Conservation (phyloP, 2,329 filamentous ascomycete species). For the Pseudogymnoascus sp. region DNA sequence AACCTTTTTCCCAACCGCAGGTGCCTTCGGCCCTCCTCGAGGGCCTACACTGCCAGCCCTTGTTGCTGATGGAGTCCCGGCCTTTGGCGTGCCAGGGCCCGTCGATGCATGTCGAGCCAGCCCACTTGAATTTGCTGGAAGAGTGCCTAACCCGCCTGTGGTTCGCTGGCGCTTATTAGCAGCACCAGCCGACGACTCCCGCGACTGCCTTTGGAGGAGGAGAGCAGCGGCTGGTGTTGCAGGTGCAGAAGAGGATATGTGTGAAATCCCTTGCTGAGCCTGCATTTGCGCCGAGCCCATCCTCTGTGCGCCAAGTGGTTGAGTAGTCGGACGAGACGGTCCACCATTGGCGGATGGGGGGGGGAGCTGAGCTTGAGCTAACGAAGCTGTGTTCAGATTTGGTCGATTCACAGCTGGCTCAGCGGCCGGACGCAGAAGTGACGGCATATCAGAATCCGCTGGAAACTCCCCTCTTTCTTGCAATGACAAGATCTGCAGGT, state of each 20-base stretch:
- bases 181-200: constrained; percentile 54
- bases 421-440: constrained; percentile 51
- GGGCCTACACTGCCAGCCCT: constrained; percentile 55
- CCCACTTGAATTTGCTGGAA: constrained; percentile 47
- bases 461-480: constrained; percentile 49
- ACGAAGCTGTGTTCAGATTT: constrained; percentile 16
- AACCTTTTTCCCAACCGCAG: constrained; percentile 30
- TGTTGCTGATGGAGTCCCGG: constrained; percentile 26
- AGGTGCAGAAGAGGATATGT: constrained; percentile 43
- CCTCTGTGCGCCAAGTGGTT: constrained; percentile 17
- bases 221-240: constrained; percentile 54
- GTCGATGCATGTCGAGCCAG: constrained; percentile 56
- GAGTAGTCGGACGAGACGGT: constrained; percentile 22
- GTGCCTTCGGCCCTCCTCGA: constrained; percentile 34
- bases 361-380: constrained; percentile 21
- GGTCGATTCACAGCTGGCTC: constrained; percentile 26
- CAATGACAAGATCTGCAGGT: constrained; percentile 54
- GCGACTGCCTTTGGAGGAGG: constrained; percentile 48
- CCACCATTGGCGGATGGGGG: constrained; percentile 18
- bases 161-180: constrained; percentile 45
- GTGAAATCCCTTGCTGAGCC: constrained; percentile 17
- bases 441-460: constrained; percentile 51
- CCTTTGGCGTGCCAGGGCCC: constrained; percentile 56
- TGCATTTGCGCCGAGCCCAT: constrained; percentile 14
- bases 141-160: constrained; percentile 35